Evolutionary conservation across 768 basidiomycete genomes (phyloP).

Genomic region (Podaxis pistillaris): DNA sequence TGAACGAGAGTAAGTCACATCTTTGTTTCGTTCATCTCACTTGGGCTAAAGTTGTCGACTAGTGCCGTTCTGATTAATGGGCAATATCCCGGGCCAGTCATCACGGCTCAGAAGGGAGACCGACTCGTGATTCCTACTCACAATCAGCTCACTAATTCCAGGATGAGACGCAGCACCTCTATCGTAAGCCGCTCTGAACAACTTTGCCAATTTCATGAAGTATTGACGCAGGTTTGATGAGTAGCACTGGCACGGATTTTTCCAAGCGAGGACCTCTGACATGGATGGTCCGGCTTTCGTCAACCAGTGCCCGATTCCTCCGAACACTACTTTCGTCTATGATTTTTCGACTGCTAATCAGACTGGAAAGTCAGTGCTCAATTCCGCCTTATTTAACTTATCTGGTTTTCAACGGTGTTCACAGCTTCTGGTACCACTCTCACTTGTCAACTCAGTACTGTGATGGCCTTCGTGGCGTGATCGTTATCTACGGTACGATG

Average conservation of each 20-base stretch:
- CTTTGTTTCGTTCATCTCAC: background rate
- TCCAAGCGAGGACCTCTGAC: slow-evolving; percentile 20
- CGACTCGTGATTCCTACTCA: background rate
- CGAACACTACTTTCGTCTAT: slow-evolving; percentile 29
- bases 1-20: slow-evolving; percentile 20
- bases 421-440: slow-evolving; percentile 30
- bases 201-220: too few species aligned
- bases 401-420: too few species aligned
- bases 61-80: slow-evolving; percentile 11
- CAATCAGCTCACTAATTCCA: slow-evolving; percentile 33
- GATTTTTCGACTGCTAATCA: slow-evolving; percentile 25
- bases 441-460: slow-evolving; percentile 13
- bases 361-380: slow-evolving; percentile 21
- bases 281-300: slow-evolving; percentile 29
- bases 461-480: slow-evolving; percentile 22
- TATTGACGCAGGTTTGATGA: background rate
- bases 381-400: too few species aligned
- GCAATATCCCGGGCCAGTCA: background rate
- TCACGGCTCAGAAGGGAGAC: slow-evolving; percentile 1
- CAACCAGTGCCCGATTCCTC: slow-evolving; percentile 30
- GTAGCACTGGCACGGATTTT: slow-evolving; percentile 25
- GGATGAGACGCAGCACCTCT: slow-evolving; percentile 31
- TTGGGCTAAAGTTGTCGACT: background rate
- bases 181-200: slow-evolving; percentile 11
- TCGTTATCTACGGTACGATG: slow-evolving; percentile 27